Base-by-base conservation (phyloP, 2,329 filamentous ascomycete genomes). In the Cladosporium sp. region DNA sequence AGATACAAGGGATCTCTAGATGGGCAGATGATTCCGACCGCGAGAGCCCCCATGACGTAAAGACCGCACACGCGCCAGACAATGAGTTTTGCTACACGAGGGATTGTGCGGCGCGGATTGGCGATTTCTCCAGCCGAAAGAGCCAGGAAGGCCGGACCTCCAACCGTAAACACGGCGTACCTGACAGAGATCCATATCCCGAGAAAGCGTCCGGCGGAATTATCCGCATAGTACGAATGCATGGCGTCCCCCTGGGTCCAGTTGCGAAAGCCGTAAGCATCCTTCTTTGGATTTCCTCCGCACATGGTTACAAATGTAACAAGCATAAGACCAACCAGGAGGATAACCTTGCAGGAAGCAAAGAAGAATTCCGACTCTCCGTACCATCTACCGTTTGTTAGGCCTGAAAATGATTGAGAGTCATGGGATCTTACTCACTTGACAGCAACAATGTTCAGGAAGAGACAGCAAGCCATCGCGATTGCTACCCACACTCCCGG, bases 171-270 rank as follows among this genome's bases (percentile, higher is more conserved):
- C 36, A 83, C 82, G 2, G 87, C 87, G 60, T 85, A 81, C 59
- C 90, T 90, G 15, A 91, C 75, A 65, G 88, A 91, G 63, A 88
- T 83, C 40, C 92, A 70, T 62, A 95, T 58, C 5, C 59, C 62
- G 19, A 62, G 45, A 15, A 56, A 56, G 40, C 52, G 52, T 13
- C 45, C 37, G 28, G 56, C 56, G 19, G 55, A 25, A 2, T 61
- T 61, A 17, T 57, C 60, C 3, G 51, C 51, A 15, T 55, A 36
- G 51, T 59, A 57, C 25, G 59, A 42, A 7, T 56, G 58, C 40
- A 64, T 63, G 15, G 60, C 66, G 47, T 68, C 70, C 1, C 85
- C 87, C 42, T 32, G 10, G 9, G 51, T 59, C 57, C 61, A 63
- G 17, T 63, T 50, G 7, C 59, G 51, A 24, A 63, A 63, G 36